A percentile compares a stretch with the other conserved stretches of the same genome.
phyloP scores from a whole-genome alignment of 2,329 filamentous ascomycete species.

The Sporothrix mexicana region DNA sequence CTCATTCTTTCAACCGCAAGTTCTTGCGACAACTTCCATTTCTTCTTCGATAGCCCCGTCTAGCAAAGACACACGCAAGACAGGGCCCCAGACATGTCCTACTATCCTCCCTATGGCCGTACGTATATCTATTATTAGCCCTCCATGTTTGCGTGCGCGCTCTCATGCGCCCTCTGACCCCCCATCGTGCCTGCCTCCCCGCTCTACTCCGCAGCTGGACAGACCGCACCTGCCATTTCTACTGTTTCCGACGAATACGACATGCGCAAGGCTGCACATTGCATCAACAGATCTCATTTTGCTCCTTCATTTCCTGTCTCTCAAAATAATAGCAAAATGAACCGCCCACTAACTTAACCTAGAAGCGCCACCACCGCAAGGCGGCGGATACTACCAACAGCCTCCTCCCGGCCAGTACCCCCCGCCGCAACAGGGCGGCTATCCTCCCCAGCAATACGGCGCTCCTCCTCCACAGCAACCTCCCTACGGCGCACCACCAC shows the following conservation, averaged over 20 bases:
- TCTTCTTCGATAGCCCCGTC: slow-evolving; percentile 16
- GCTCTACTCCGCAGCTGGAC: neutral
- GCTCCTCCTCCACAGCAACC: slow-evolving; percentile 39
- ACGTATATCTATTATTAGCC: slow-evolving; percentile 41
- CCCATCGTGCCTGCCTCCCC: neutral
- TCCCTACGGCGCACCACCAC: slow-evolving; percentile 43
- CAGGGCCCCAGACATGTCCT: slow-evolving; percentile 44
- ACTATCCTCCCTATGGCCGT: slow-evolving; percentile 49
- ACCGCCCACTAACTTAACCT: neutral
- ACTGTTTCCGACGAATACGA: neutral
- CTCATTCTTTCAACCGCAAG: neutral
- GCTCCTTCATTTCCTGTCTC: neutral
- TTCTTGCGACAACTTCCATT: neutral
- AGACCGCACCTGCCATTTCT: neutral
- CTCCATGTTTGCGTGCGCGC: neutral
- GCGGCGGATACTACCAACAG: slow-evolving; percentile 36
- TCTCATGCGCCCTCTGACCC: neutral
- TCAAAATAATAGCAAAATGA: too few species aligned
- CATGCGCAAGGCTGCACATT: neutral
- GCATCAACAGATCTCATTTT: neutral
- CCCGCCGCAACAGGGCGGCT: slow-evolving; percentile 42
- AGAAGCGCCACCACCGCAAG: slow-evolving; percentile 36
- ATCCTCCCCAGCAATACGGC: slow-evolving; percentile 43
- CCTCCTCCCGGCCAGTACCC: slow-evolving; percentile 38
- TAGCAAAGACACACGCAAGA: neutral